A percentile compares a stretch with the other conserved stretches of the same genome.
Evolutionary conservation across 148 eudicot species (phyloP).

Genomic region (Silene conica): DNA sequence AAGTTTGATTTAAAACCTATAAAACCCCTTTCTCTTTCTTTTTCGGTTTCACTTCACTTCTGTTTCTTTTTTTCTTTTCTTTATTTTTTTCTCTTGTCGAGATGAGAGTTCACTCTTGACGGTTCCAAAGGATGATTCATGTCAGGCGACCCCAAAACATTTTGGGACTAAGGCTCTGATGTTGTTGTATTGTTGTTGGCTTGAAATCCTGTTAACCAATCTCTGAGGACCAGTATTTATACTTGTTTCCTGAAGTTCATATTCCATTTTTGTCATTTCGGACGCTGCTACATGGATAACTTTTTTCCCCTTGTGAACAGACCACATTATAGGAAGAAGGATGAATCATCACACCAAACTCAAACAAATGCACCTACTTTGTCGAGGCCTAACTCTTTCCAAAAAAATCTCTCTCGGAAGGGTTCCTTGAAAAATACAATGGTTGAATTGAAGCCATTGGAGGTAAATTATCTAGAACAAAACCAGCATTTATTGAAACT

Average conservation of each 20-base stretch:
- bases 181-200: not conserved
- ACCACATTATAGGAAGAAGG: slow-evolving; percentile 57
- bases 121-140: too few species aligned
- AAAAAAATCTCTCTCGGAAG: slow-evolving; percentile 43
- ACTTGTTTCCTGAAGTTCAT: not conserved
- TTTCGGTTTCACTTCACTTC: too few species aligned
- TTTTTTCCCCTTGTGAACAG: slow-evolving; percentile 28
- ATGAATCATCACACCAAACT: slow-evolving; percentile 24
- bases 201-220: not conserved
- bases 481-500: not conserved
- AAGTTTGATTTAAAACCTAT: too few species aligned
- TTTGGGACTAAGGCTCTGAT: too few species aligned
- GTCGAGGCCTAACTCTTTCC: slow-evolving; percentile 50
- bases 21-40: too few species aligned
- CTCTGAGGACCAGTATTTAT: not conserved
- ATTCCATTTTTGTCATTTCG: not conserved
- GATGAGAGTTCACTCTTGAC: too few species aligned
- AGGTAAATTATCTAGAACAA: slow-evolving; percentile 37
- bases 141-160: too few species aligned
- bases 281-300: too few species aligned
- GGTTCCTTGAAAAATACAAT: slow-evolving; percentile 42
- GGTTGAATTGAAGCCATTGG: slow-evolving; percentile 75
- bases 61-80: too few species aligned
- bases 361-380: slow-evolving; percentile 42
- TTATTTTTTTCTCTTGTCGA: too few species aligned